phyloP scores from a whole-genome alignment of 2,329 filamentous ascomycete species.

The Colletotrichum sp. region DNA sequence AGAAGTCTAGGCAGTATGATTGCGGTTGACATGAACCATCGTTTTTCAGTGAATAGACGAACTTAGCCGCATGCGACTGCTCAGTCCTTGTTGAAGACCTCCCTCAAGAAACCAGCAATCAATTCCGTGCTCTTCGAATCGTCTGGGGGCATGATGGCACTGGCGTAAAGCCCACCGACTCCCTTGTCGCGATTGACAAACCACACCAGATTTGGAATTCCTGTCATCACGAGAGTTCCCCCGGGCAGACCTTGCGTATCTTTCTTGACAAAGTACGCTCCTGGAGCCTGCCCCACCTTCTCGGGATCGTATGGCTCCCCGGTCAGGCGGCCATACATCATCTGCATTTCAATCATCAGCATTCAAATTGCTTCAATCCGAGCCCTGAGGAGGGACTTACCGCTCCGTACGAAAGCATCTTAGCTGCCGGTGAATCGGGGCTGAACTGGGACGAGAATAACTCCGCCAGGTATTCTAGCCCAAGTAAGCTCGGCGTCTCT shows the following conservation, averaged over 20 bases:
- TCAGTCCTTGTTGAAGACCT: neutral
- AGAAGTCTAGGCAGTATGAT: neutral
- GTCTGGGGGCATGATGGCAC: neutral
- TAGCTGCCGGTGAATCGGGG: neutral
- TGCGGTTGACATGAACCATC: no score
- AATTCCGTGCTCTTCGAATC: neutral
- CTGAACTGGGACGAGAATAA: neutral
- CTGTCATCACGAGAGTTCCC: neutral
- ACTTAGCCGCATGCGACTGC: neutral
- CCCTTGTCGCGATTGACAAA: neutral
- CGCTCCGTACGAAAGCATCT: neutral
- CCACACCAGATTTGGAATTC: neutral
- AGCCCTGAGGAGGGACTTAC: neutral
- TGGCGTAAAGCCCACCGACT: conserved; percentile 23
- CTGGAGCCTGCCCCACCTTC: neutral
- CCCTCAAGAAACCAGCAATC: neutral
- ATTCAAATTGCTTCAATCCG: fast-evolving
- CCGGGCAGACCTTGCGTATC: neutral
- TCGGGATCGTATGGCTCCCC: neutral
- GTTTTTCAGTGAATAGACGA: neutral
- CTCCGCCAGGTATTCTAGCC: neutral
- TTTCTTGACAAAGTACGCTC: neutral
- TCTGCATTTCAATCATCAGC: neutral
- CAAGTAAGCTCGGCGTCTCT: neutral
- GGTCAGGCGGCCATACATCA: neutral